Conservation (phyloP, 2,329 filamentous ascomycete genomes). For the Fusarium sp. region DNA sequence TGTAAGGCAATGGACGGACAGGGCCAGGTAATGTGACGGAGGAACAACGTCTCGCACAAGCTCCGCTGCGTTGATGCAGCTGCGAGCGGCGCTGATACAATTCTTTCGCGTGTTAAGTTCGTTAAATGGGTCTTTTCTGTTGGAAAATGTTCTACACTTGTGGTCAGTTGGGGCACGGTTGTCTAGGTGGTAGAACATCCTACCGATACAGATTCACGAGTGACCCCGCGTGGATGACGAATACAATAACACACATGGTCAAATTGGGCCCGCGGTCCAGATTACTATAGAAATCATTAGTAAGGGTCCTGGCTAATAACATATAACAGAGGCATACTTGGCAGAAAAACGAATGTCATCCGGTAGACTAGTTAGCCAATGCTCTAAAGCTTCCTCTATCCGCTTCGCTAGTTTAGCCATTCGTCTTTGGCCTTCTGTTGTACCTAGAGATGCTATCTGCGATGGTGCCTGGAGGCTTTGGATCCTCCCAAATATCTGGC, state of each 20-base stretch:
- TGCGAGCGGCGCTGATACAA: conserved; percentile 1
- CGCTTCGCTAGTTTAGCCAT: background rate
- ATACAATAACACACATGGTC: background rate
- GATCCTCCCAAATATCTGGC: background rate
- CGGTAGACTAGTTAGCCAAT: background rate
- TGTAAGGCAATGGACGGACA: background rate
- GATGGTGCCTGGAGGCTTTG: background rate
- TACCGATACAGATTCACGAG: background rate
- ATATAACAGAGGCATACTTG: background rate
- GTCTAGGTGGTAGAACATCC: background rate
- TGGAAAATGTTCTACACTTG: background rate
- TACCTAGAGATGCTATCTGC: background rate
- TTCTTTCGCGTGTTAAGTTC: background rate
- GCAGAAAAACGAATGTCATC: conserved; percentile 2
- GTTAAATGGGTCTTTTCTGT: background rate
- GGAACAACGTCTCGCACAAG: background rate
- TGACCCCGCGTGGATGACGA: background rate
- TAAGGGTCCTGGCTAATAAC: too few relatives aligned
- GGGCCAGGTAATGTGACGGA: background rate
- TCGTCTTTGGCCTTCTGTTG: background rate
- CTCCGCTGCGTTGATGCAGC: background rate
- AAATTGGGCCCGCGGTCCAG: background rate
- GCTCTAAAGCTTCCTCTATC: background rate
- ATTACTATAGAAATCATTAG: background rate
- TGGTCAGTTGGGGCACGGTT: background rate